Evolutionary conservation across 2,329 filamentous ascomycete genomes (phyloP).

Genomic region (Pseudocercospora pini-densiflorae): DNA sequence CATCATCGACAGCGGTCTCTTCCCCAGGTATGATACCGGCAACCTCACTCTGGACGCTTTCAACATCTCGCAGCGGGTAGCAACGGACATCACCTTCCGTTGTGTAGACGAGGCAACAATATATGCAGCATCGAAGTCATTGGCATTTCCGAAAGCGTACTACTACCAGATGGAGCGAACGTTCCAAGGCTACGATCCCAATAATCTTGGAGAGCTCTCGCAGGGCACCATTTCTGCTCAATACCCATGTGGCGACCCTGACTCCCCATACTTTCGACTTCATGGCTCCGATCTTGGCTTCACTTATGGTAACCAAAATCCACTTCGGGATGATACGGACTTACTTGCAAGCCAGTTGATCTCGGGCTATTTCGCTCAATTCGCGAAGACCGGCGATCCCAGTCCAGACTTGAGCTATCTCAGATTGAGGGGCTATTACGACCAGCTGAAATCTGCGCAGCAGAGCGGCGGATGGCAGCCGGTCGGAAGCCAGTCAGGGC

Average conservation of each 20-base stretch:
- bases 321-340: constrained; percentile 57
- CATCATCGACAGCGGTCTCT: constrained; percentile 53
- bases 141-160: constrained; percentile 56
- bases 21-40: constrained; percentile 54
- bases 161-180: constrained; percentile 66
- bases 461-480: constrained; percentile 46
- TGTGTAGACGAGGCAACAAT: constrained; percentile 65
- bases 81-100: constrained; percentile 64
- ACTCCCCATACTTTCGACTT: constrained; percentile 59
- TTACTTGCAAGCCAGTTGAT: constrained; percentile 52
- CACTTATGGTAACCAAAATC: constrained; percentile 40
- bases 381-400: constrained; percentile 56
- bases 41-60: constrained; percentile 61
- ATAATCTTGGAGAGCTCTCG: constrained; percentile 51
- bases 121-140: constrained; percentile 52
- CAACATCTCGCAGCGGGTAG: constrained; percentile 59
- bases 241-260: constrained; percentile 53
- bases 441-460: constrained; percentile 31
- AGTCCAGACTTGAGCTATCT: constrained; percentile 55
- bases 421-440: constrained; percentile 52
- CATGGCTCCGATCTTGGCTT: constrained; percentile 58
- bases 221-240: constrained; percentile 42
- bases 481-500: constrained; percentile 43
- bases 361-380: constrained; percentile 56
- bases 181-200: constrained; percentile 58